Conservation (phyloP, 2,329 filamentous ascomycete genomes). For the Falciphora oryzae region DNA sequence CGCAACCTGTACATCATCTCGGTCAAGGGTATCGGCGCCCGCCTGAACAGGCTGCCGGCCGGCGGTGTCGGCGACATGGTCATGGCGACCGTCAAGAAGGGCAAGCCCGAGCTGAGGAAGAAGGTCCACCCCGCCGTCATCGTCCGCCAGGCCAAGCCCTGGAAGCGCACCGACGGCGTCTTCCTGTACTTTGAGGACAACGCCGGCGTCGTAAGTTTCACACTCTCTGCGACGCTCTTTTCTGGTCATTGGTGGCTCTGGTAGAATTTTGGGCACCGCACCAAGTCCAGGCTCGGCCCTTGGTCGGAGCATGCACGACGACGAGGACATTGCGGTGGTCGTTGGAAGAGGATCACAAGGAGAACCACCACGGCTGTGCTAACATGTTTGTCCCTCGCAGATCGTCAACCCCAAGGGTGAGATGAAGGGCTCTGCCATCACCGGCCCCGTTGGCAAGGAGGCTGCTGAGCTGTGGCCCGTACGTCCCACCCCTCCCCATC, state of each 20-base stretch:
- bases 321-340: not conserved
- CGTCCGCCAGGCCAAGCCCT: conserved; percentile 98
- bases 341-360: not conserved
- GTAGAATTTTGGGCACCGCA: too few species aligned
- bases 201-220: conserved; percentile 82
- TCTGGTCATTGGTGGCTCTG: too few species aligned
- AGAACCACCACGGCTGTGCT: not conserved
- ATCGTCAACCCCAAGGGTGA: conserved; percentile 99
- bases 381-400: conserved; percentile 35
- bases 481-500: conserved; percentile 35
- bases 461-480: conserved; percentile 99
- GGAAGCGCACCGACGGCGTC: conserved; percentile 96
- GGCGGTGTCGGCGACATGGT: conserved; percentile 99
- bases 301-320: not conserved
- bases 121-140: conserved; percentile 99
- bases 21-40: conserved; percentile 97
- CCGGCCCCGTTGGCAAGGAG: conserved; percentile 98
- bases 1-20: conserved; percentile 99
- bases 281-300: too few species aligned
- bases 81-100: conserved; percentile 99
- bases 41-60: conserved; percentile 94
- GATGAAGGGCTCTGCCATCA: conserved; percentile 99
- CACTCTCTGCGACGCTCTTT: too few species aligned
- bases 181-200: conserved; percentile 99
- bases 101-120: conserved; percentile 99